Evolutionary conservation across 2,329 filamentous ascomycete species (phyloP).

Genomic region (Xylogone sp.): DNA sequence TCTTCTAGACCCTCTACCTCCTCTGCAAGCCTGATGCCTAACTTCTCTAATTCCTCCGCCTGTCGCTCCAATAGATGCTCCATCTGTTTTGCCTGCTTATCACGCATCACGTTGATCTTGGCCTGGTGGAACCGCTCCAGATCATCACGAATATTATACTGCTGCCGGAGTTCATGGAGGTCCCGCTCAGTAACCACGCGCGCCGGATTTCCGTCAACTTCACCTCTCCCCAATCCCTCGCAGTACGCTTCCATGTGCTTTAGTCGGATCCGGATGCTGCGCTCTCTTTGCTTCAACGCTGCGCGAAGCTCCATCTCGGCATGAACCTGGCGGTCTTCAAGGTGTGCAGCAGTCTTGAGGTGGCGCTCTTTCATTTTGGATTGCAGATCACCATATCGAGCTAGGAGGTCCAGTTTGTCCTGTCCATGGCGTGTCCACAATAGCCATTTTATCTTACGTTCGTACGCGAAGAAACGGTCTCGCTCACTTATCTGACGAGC

Average conservation of each 20-base stretch:
- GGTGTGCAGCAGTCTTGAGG: constrained; percentile 45
- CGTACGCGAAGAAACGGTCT: constrained; percentile 47
- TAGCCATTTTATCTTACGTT: constrained; percentile 42
- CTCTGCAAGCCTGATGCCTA: constrained; percentile 41
- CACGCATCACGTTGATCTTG: constrained; percentile 63
- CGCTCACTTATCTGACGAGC: constrained; percentile 47
- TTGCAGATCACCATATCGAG: constrained; percentile 43
- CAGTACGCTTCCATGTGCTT: constrained; percentile 66
- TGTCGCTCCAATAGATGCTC: constrained; percentile 55
- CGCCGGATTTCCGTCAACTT: constrained; percentile 36
- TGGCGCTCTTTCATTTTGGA: constrained; percentile 54
- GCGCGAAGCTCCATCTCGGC: constrained; percentile 57
- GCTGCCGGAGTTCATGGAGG: constrained; percentile 53
- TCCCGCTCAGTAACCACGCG: constrained; percentile 57
- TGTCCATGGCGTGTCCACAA: constrained; percentile 49
- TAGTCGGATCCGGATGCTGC: constrained; percentile 53
- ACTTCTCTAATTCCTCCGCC: constrained; percentile 43
- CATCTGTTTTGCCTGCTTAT: constrained; percentile 58
- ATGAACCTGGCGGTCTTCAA: constrained; percentile 59
- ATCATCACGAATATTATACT: constrained; percentile 57
- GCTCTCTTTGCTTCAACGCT: constrained; percentile 52
- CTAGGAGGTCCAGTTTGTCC: constrained; percentile 41
- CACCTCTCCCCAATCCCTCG: constrained; percentile 44
- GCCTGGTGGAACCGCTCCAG: constrained; percentile 56
- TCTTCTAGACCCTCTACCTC: constrained; percentile 47